These are phyloP conservation scores for Gastrolobium bilobum DNA, from an alignment of 306 rosid genomes.

Conservation along the genomic window DNA sequence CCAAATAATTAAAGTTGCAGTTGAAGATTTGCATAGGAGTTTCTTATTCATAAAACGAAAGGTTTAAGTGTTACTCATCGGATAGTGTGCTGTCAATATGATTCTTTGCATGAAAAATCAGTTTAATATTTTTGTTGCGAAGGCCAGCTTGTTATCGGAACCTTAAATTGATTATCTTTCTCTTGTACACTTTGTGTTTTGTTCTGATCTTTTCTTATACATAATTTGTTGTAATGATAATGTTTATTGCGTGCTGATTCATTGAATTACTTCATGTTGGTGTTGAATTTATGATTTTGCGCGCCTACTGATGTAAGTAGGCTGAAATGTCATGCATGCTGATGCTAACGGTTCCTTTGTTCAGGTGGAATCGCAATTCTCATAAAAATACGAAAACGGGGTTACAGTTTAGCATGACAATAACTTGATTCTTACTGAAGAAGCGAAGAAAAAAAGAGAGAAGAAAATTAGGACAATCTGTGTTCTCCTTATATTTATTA, in stretches of 20 bases:
- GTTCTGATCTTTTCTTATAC: conserved; percentile 27
- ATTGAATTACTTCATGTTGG: conserved; percentile 8
- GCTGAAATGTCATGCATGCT: not conserved
- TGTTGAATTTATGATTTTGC: not conserved
- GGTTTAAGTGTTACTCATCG: conserved; percentile 25
- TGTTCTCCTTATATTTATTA: no score
- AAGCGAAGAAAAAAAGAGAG: not conserved
- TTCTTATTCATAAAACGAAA: conserved; percentile 12
- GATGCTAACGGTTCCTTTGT: not conserved
- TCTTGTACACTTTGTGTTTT: conserved; percentile 21
- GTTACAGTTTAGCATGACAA: not conserved
- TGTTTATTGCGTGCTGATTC: conserved; percentile 32
- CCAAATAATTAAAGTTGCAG: conserved; percentile 4
- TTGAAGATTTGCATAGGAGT: conserved; percentile 12
- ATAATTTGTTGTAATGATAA: conserved; percentile 33
- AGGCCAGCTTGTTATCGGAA: conserved; percentile 41
- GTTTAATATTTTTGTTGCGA: conserved; percentile 30
- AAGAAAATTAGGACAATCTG: no score
- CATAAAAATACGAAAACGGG: not conserved
- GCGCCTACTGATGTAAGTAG: conserved; percentile 15
- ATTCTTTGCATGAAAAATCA: conserved; percentile 39
- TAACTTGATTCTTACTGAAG: not conserved
- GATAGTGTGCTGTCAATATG: conserved; percentile 38
- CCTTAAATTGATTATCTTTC: conserved; percentile 32
- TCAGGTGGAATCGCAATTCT: not conserved